A percentile compares a stretch with the other conserved stretches of the same genome.
phyloP scores from a whole-genome alignment of 75 land plant genomes.

The Pinus taeda region DNA sequence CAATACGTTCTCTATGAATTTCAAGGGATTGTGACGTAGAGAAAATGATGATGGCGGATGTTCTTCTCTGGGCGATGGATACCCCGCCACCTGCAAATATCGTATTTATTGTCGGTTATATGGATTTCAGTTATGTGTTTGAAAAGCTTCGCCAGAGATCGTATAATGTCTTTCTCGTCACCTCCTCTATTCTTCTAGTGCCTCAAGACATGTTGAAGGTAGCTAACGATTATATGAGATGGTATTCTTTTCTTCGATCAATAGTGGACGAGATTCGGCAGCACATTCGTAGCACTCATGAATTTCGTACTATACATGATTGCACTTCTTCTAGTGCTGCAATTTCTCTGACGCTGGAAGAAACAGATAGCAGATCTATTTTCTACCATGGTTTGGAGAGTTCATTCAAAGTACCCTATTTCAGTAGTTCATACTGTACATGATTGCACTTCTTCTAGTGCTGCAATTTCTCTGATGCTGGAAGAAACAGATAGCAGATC shows the following conservation, averaged over 20 bases:
- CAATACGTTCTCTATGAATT: background rate
- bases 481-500: background rate
- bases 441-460: background rate
- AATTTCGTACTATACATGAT: background rate
- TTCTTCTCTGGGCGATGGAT: conserved; percentile 6
- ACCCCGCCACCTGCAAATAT: conserved; percentile 1
- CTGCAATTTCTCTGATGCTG: background rate
- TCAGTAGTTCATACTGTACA: background rate
- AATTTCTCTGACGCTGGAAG: background rate
- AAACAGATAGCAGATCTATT: background rate
- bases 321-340: no score
- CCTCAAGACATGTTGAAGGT: background rate
- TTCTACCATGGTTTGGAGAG: background rate
- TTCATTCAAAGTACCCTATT: background rate
- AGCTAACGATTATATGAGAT: background rate
- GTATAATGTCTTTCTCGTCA: conserved; percentile 2
- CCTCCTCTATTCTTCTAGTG: background rate
- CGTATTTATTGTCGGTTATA: background rate
- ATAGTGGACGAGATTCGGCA: background rate
- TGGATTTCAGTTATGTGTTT: background rate
- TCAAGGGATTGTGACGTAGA: background rate
- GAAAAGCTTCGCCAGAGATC: conserved; percentile 1
- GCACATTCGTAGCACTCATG: background rate
- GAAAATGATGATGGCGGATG: conserved; percentile 1
- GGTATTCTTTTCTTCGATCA: background rate